phyloP scores from a whole-genome alignment of 2,329 filamentous ascomycete genomes.

The Leptographium lundbergii region DNA sequence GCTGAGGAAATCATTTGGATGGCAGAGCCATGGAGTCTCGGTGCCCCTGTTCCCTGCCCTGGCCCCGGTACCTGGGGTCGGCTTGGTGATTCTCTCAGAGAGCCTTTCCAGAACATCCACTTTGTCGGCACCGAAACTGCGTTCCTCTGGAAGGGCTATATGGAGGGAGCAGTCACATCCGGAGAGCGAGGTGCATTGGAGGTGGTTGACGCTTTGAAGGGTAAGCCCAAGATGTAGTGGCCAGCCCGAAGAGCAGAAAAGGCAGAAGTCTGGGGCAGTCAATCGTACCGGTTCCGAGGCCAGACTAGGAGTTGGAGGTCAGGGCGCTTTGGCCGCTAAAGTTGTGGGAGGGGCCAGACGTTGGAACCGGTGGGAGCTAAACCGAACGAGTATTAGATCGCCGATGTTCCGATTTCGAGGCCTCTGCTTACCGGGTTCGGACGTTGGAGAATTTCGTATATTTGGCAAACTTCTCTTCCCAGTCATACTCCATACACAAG shows the following conservation, averaged over 20 bases:
- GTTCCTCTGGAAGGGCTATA: slow-evolving; percentile 41
- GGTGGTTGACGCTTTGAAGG: slow-evolving; percentile 15
- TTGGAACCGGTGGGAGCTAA: too few relatives aligned
- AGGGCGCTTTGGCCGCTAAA: too few relatives aligned
- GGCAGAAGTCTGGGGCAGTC: too few relatives aligned
- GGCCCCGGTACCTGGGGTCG: neutral
- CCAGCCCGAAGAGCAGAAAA: neutral
- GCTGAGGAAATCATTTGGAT: neutral
- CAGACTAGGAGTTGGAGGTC: too few relatives aligned
- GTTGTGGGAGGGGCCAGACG: too few relatives aligned
- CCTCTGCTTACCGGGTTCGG: too few relatives aligned
- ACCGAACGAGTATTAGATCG: too few relatives aligned
- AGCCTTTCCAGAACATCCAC: slow-evolving; percentile 20
- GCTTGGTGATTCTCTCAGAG: slow-evolving; percentile 15
- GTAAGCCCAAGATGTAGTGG: neutral
- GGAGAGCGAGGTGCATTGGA: slow-evolving; percentile 35
- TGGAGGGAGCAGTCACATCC: slow-evolving; percentile 40
- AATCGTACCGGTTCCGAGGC: too few relatives aligned
- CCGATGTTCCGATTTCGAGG: too few relatives aligned
- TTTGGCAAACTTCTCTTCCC: too few relatives aligned
- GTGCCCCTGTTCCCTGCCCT: neutral
- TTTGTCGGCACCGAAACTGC: slow-evolving; percentile 43
- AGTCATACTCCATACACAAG: too few relatives aligned
- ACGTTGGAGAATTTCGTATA: too few relatives aligned
- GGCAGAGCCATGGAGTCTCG: neutral